phyloP scores from a whole-genome alignment of 495 filamentous ascomycete genomes.

The Penicillium coprophilum region DNA sequence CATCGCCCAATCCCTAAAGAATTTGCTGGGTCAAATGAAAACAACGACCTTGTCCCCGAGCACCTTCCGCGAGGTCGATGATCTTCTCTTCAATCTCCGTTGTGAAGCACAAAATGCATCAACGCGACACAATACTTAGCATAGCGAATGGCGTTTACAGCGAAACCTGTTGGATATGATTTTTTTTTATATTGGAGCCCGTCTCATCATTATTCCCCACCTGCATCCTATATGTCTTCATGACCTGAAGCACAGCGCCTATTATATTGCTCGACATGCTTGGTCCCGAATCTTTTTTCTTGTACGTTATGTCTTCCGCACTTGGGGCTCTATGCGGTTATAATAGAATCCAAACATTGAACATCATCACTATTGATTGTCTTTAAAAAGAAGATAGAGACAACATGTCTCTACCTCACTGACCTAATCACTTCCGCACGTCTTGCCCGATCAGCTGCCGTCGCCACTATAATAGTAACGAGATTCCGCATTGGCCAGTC shows the following conservation, averaged over 20 bases:
- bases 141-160: slow-evolving; percentile 48
- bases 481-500: neutral
- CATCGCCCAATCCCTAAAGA: slow-evolving; percentile 52
- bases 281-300: neutral
- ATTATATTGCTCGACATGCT: slow-evolving; percentile 1
- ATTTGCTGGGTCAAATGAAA: slow-evolving; percentile 52
- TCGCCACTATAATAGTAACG: neutral
- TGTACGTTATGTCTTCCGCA: neutral
- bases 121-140: slow-evolving; percentile 44
- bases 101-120: slow-evolving; percentile 62
- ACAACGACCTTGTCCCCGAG: slow-evolving; percentile 48
- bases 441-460: neutral
- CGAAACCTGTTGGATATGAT: slow-evolving; percentile 16
- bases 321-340: neutral
- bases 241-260: neutral
- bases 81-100: slow-evolving; percentile 66
- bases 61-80: slow-evolving; percentile 60
- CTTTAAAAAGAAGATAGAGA: neutral
- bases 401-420: neutral
- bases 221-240: slow-evolving; percentile 23
- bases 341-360: slow-evolving; percentile 1
- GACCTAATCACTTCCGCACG: neutral
- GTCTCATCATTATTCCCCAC: slow-evolving; percentile 25
- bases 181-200: slow-evolving; percentile 12
- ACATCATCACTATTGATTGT: neutral